Conservation (phyloP, 495 filamentous ascomycete species). For the Chaetomidium leptoderma region DNA sequence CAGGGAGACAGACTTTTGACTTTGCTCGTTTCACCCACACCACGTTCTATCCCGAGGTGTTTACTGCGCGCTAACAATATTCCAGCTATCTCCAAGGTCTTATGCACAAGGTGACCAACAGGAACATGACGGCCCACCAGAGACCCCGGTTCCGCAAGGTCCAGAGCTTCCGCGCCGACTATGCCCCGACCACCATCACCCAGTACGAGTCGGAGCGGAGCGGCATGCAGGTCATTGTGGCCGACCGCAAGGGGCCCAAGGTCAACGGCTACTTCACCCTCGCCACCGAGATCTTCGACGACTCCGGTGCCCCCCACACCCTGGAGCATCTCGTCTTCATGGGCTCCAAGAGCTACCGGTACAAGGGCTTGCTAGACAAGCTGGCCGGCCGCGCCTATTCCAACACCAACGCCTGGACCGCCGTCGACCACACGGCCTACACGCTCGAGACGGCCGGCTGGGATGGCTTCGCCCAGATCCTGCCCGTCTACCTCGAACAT, state of each 20-base stretch:
- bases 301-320: conserved; percentile 93
- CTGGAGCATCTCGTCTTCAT: conserved; percentile 96
- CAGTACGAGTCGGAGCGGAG: conserved; percentile 78
- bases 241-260: conserved; percentile 88
- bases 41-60: no score
- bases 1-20: not conserved
- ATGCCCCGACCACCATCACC: conserved; percentile 76
- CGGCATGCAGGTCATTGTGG: conserved; percentile 89
- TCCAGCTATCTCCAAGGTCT: conserved; percentile 22
- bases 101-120: conserved; percentile 15
- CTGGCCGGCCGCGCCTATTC: conserved; percentile 90
- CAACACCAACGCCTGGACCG: conserved; percentile 93
- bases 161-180: conserved; percentile 81
- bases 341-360: conserved; percentile 90
- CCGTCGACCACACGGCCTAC: conserved; percentile 94
- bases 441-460: conserved; percentile 91
- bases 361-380: conserved; percentile 93
- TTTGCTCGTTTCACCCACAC: not conserved
- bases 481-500: conserved; percentile 95
- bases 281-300: conserved; percentile 95
- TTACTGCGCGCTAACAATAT: conserved; percentile 25
- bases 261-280: conserved; percentile 91
- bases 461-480: conserved; percentile 90
- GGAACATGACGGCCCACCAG: conserved; percentile 36
- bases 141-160: conserved; percentile 69